phyloP scores from a whole-genome alignment of 805 yeast species.

The Yamadazyma philogaea region DNA sequence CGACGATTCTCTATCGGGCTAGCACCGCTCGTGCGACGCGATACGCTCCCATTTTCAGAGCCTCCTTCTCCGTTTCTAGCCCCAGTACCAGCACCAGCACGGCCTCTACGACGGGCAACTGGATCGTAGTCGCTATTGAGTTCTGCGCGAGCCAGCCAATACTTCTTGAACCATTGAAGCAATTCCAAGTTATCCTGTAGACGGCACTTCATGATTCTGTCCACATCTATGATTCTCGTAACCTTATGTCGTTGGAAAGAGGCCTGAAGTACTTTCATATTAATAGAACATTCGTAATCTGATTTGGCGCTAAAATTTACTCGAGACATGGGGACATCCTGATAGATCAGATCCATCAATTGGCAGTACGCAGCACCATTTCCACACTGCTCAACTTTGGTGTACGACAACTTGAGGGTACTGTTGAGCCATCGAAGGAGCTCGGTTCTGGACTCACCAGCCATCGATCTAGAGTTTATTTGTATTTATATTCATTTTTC shows the following conservation, averaged over 20 bases:
- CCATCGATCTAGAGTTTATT: slow-evolving; percentile 5
- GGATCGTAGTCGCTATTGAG: slow-evolving; percentile 65
- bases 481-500: slow-evolving; percentile 2
- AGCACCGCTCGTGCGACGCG: neutral
- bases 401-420: slow-evolving; percentile 59
- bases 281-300: slow-evolving; percentile 74
- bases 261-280: slow-evolving; percentile 83
- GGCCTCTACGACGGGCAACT: slow-evolving; percentile 23
- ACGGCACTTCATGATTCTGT: slow-evolving; percentile 76
- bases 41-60: neutral
- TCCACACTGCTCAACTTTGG: slow-evolving; percentile 90
- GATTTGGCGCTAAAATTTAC: slow-evolving; percentile 68
- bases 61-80: neutral
- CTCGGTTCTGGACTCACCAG: slow-evolving; percentile 79
- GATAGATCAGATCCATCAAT: slow-evolving; percentile 77
- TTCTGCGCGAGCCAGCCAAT: slow-evolving; percentile 75
- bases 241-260: slow-evolving; percentile 71
- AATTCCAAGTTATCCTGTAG: slow-evolving; percentile 94
- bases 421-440: slow-evolving; percentile 82
- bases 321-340: slow-evolving; percentile 76
- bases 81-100: neutral
- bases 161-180: slow-evolving; percentile 84
- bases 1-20: neutral
- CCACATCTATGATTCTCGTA: slow-evolving; percentile 75
- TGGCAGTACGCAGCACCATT: slow-evolving; percentile 95